phyloP scores from a whole-genome alignment of 78 protist genomes.

The Pelomyxa schiedti region DNA sequence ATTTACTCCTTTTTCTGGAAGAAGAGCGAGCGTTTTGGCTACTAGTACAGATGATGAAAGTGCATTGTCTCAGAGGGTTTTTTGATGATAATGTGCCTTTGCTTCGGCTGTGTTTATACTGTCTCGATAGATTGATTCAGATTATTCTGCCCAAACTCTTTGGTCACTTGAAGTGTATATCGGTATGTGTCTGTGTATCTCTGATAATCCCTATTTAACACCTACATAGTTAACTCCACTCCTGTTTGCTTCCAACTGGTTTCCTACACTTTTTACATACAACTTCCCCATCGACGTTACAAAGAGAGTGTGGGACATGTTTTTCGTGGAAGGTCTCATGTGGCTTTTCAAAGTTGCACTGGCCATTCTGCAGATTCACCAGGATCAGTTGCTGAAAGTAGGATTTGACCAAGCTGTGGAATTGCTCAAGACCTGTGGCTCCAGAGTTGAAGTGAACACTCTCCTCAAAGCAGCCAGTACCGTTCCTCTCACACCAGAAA shows the following conservation, averaged over 20 bases:
- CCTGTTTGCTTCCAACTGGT: slow-evolving; percentile 34
- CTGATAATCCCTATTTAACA: too few relatives aligned
- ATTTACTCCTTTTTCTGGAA: slow-evolving; percentile 29
- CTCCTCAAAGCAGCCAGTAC: too few relatives aligned
- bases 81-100: neutral
- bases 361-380: neutral
- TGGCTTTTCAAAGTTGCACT: slow-evolving; percentile 6
- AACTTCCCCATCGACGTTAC: slow-evolving; percentile 1
- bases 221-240: neutral
- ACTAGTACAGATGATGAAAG: neutral
- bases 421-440: too few relatives aligned
- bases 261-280: slow-evolving; percentile 20
- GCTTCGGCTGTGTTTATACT: neutral
- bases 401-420: too few relatives aligned
- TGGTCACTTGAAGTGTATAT: neutral
- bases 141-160: neutral
- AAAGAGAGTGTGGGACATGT: slow-evolving; percentile 26
- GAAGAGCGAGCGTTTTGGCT: slow-evolving; percentile 54
- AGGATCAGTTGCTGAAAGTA: neutral
- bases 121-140: neutral
- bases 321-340: slow-evolving; percentile 24
- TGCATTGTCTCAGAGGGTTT: neutral
- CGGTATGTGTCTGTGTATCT: too few relatives aligned
- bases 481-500: too few relatives aligned
- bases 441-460: too few relatives aligned